Evolutionary conservation across 83 land plant genomes (phyloP).

Genomic region (Picea abies): DNA sequence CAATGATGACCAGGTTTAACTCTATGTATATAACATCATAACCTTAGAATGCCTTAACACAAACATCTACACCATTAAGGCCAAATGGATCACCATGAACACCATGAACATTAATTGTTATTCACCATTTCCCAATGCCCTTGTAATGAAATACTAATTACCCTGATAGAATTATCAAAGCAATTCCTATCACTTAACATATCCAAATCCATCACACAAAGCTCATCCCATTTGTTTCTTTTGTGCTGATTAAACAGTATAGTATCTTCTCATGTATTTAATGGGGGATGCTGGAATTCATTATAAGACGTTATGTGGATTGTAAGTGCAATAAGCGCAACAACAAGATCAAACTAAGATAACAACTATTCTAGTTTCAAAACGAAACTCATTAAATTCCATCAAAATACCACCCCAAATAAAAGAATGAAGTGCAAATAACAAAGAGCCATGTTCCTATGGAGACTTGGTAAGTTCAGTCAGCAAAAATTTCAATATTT

Average conservation of each 20-base stretch:
- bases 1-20: neutral
- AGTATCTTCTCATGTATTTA: neutral
- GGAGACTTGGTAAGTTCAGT: neutral
- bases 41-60: neutral
- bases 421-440: neutral
- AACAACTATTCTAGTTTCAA: neutral
- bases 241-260: neutral
- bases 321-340: neutral
- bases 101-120: neutral
- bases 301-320: neutral
- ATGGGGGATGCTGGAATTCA: neutral
- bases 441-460: neutral
- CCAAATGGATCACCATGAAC: neutral
- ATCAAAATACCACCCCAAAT: neutral
- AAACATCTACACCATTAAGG: neutral
- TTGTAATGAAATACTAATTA: neutral
- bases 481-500: neutral
- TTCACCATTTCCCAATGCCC: neutral
- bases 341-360: neutral
- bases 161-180: neutral
- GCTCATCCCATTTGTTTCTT: neutral
- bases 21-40: neutral
- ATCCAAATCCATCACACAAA: neutral
- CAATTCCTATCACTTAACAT: neutral
- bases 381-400: neutral